phyloP scores from a whole-genome alignment of 768 basidiomycete species.

The Melanogaster broomeanus region DNA sequence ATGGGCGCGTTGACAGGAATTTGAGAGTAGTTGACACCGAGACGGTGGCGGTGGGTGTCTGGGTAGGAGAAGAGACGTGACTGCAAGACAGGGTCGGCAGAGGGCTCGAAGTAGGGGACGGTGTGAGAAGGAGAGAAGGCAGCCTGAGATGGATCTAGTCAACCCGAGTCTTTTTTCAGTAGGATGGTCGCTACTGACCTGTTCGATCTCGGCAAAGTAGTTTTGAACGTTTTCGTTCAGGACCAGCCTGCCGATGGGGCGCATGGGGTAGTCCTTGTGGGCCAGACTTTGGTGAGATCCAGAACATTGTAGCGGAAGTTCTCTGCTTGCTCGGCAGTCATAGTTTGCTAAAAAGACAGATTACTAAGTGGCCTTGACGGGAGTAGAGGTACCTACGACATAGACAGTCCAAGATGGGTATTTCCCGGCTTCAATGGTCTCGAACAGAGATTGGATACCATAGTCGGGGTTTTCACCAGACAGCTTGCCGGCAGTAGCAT shows the following conservation, averaged over 20 bases:
- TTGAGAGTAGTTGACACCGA: constrained; percentile 80
- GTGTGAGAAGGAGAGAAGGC: constrained; percentile 91
- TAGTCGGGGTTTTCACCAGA: constrained; percentile 84
- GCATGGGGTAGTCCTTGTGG: constrained; percentile 89
- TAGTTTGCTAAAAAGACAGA: constrained; percentile 66
- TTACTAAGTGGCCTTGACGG: neutral
- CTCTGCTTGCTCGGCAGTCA: constrained; percentile 92
- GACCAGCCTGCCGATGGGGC: constrained; percentile 83
- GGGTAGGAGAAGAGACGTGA: constrained; percentile 95
- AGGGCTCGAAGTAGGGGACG: constrained; percentile 86
- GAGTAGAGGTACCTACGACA: constrained; percentile 50
- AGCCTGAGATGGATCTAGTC: constrained; percentile 35
- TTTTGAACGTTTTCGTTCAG: constrained; percentile 78
- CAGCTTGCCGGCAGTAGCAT: constrained; percentile 62
- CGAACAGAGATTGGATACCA: constrained; percentile 74
- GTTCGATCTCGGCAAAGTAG: constrained; percentile 96
- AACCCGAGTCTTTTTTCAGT: constrained; percentile 7
- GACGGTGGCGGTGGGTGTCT: constrained; percentile 84
- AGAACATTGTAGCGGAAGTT: constrained; percentile 87
- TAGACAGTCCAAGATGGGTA: constrained; percentile 90
- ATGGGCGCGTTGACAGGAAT: constrained; percentile 86
- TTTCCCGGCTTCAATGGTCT: constrained; percentile 78
- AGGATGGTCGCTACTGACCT: constrained; percentile 53
- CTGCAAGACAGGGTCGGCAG: constrained; percentile 91
- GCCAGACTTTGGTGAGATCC: constrained; percentile 91